Percentiles rank a stretch among this genome's conserved stretches.
These are phyloP conservation scores for Chondrostereum purpureum DNA, from an alignment of 1,284 basidiomycete species.

Conservation along the genomic window DNA sequence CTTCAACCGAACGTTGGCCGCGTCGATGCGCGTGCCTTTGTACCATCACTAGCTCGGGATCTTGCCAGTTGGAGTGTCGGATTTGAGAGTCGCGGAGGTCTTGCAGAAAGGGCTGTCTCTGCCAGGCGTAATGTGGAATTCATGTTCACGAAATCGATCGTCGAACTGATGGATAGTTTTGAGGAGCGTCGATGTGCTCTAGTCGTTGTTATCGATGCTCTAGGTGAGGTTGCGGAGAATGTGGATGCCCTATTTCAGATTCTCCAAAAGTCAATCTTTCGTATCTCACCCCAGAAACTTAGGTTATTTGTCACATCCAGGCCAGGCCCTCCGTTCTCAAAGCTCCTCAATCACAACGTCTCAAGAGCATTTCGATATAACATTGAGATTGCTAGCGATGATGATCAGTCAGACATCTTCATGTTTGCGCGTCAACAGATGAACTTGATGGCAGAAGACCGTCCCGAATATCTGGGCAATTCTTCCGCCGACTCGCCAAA, in stretches of 20 bases:
- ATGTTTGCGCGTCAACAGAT: constrained; percentile 11
- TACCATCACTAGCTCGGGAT: background rate
- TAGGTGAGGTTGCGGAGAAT: background rate
- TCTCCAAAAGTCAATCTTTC: background rate
- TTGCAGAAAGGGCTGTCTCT: background rate
- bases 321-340: background rate
- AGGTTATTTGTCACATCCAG: constrained; percentile 1
- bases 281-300: too few relatives aligned
- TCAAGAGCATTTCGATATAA: background rate
- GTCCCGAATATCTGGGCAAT: constrained; percentile 10
- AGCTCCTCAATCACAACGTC: background rate
- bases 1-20: background rate
- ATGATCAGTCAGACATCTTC: constrained; percentile 8
- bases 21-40: background rate
- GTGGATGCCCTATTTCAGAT: background rate
- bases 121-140: background rate
- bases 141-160: background rate
- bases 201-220: background rate
- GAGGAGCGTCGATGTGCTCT: background rate
- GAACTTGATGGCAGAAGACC: constrained; percentile 8
- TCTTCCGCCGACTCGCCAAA: constrained; percentile 5
- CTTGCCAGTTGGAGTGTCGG: background rate
- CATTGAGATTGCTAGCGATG: background rate
- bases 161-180: too few relatives aligned
- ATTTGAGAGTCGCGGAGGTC: background rate